A percentile compares a stretch with the other conserved stretches of the same genome.
Evolutionary conservation across 306 rosid genomes (phyloP).

Genomic region (Rosa rugosa): DNA sequence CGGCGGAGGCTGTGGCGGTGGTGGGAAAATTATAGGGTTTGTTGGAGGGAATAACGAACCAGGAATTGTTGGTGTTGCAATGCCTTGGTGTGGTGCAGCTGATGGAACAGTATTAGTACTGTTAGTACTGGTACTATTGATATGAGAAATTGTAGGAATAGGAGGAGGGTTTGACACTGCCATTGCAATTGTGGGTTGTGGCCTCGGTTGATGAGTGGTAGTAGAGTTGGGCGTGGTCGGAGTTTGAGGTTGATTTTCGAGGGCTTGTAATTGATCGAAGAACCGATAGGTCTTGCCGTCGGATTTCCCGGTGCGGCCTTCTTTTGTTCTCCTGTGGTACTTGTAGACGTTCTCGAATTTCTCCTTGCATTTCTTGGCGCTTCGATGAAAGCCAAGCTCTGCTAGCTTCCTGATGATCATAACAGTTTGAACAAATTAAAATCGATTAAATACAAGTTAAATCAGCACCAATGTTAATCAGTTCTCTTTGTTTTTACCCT

Average conservation of each 20-base stretch:
- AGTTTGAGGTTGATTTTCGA: conserved; percentile 47
- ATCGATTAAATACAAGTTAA: neutral
- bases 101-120: conserved; percentile 55
- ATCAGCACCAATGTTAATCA: neutral
- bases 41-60: conserved; percentile 30
- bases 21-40: conserved; percentile 42
- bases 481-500: conserved; percentile 21
- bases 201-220: conserved; percentile 22
- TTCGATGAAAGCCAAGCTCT: conserved; percentile 79
- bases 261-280: conserved; percentile 78
- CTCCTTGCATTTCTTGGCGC: conserved; percentile 93
- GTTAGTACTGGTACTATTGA: neutral
- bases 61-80: conserved; percentile 35
- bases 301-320: conserved; percentile 80
- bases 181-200: conserved; percentile 25
- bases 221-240: conserved; percentile 34
- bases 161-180: conserved; percentile 13
- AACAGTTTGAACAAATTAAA: neutral
- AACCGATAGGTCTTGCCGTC: conserved; percentile 84
- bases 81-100: conserved; percentile 28
- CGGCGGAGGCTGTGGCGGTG: conserved; percentile 9
- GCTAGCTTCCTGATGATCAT: conserved; percentile 70
- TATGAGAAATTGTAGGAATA: neutral
- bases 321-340: conserved; percentile 91
- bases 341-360: conserved; percentile 95